Base-by-base conservation (phyloP, 768 basidiomycete genomes). In the Lentinula sp. region DNA sequence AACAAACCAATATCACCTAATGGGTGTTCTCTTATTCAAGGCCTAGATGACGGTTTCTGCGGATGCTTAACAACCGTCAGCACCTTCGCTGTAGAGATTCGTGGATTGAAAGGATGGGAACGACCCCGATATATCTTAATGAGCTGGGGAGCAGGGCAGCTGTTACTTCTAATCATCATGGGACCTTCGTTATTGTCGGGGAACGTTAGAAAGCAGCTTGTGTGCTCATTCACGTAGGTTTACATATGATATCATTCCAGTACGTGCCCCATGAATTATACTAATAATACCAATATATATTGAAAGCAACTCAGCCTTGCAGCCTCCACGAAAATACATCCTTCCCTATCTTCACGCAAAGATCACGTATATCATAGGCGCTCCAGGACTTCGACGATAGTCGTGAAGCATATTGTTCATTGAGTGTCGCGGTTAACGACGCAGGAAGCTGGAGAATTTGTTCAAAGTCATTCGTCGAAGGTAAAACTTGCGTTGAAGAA, bases 61-160 rank as follows among this genome's bases (percentile, higher is more conserved):
- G 97, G 95, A 10, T 95, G 93, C 74, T 77, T 98, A 66, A 95
- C 89, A 1, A 99, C 97, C 1, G 82, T 99, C 66, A 93, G 91
- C 71, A 98, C 95, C 16, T 96, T 98, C 68, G 89, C 86, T 1
- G 87, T 87, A 8, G 97, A 99, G 70, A 70, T 91, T 21, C 73
- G 78, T 37, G 81, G 82, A 45, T 74, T 95, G 62, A 72, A 76
- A 46, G 70, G 76, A 35, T 70, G 82, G 71, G 84, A 81, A 67
- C 84, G 86, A 32, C 84, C 80, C 75, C 68, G 84, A 49, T 98
- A 98, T 70, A 83, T 81, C 31, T 64, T 80, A 1, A 68, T 84
- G 46, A 95, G 91, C 68, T 89, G 89, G 80, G 70, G 80, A 18
- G 67, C 77, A 21, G 89, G 87, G 13, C 92, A 98, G 73, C 57